Conservation (phyloP, 2,329 filamentous ascomycete species). For the Xylariaceae sp. region DNA sequence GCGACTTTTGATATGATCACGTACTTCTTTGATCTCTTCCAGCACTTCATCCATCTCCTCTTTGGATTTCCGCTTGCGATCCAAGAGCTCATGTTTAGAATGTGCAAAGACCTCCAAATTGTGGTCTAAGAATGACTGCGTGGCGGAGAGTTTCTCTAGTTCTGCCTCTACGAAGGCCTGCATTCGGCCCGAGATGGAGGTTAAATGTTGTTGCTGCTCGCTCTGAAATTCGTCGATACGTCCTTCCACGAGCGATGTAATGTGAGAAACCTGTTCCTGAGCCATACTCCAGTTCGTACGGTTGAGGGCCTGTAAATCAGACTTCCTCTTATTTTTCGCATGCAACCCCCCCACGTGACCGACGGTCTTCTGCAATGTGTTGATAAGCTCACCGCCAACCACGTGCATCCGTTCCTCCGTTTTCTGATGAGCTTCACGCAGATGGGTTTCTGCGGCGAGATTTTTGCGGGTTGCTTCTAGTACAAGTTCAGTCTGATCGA, state of each 20-base stretch:
- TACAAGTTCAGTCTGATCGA: constrained; percentile 85
- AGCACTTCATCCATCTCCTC: constrained; percentile 88
- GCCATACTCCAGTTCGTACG: constrained; percentile 73
- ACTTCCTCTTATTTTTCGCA: constrained; percentile 81
- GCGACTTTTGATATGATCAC: constrained; percentile 80
- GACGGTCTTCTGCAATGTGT: constrained; percentile 73
- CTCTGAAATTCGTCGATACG: constrained; percentile 68
- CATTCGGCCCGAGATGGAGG: constrained; percentile 66
- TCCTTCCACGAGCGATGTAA: constrained; percentile 72
- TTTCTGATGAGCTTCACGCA: constrained; percentile 79
- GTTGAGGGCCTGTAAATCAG: constrained; percentile 77
- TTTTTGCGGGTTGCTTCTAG: constrained; percentile 71
- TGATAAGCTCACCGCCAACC: constrained; percentile 72
- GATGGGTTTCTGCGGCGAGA: constrained; percentile 72
- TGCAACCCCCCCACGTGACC: constrained; percentile 76
- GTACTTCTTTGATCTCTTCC: constrained; percentile 85
- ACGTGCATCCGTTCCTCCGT: constrained; percentile 75
- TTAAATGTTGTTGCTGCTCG: constrained; percentile 69
- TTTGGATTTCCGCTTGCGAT: constrained; percentile 65
- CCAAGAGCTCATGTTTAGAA: constrained; percentile 64
- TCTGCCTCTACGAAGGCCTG: constrained; percentile 72
- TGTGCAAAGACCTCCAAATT: constrained; percentile 65
- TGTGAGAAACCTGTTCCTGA: constrained; percentile 68
- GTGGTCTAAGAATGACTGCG: constrained; percentile 65
- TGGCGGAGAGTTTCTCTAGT: constrained; percentile 64